phyloP scores from a whole-genome alignment of 768 basidiomycete species.

The Podaxis carcinomalis region DNA sequence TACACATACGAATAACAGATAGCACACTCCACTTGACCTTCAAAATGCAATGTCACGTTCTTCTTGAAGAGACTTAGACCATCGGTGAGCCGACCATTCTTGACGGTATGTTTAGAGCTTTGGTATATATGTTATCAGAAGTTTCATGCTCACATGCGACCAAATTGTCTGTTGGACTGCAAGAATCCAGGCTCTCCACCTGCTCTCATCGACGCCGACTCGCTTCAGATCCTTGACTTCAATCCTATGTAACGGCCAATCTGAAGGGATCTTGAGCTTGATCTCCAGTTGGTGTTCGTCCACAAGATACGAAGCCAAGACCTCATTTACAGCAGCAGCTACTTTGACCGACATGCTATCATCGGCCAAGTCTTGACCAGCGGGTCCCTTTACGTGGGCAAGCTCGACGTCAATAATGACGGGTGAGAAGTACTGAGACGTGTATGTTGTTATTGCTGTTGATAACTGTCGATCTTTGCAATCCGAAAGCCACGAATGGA shows the following conservation, averaged over 20 bases:
- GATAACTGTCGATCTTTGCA: conserved; percentile 88
- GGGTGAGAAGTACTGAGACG: conserved; percentile 83
- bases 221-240: conserved; percentile 83
- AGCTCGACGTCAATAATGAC: conserved; percentile 83
- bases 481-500: conserved; percentile 81
- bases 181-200: conserved; percentile 92
- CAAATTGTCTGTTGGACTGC: conserved; percentile 89
- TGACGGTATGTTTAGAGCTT: neutral
- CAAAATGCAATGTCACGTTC: conserved; percentile 90
- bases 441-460: conserved; percentile 71
- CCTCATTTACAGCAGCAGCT: conserved; percentile 55
- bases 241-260: conserved; percentile 87
- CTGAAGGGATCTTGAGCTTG: conserved; percentile 75
- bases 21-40: conserved; percentile 93
- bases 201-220: conserved; percentile 84
- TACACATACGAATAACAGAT: conserved; percentile 86
- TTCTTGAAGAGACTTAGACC: conserved; percentile 88
- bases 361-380: conserved; percentile 55
- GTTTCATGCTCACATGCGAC: conserved; percentile 61
- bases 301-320: conserved; percentile 78
- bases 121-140: neutral
- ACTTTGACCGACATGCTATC: conserved; percentile 83
- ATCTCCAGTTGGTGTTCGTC: conserved; percentile 96
- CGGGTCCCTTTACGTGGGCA: conserved; percentile 60
- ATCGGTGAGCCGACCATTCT: conserved; percentile 91